Percentiles rank a stretch among this genome's conserved stretches.
Evolutionary conservation across 352 stramenopile genomes (phyloP).

Genomic region (Phytophthora cactorum): DNA sequence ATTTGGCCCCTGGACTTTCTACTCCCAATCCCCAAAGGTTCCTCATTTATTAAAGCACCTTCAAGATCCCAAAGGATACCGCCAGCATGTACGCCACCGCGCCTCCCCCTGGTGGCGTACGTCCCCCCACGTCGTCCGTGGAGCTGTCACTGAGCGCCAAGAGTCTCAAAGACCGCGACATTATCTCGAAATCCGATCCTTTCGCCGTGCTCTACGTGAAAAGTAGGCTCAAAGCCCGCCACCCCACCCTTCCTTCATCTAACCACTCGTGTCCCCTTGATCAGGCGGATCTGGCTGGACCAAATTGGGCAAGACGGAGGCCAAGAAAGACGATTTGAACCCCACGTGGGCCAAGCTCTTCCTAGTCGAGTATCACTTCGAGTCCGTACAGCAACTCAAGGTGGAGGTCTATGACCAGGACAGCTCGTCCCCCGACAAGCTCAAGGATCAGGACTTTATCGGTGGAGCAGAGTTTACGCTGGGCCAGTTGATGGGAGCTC

Average conservation of each 20-base stretch:
- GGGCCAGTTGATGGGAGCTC: constrained; percentile 80
- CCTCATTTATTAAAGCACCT: constrained; percentile 5
- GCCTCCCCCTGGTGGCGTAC: constrained; percentile 15
- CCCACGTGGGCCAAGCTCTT: constrained; percentile 85
- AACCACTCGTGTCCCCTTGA: neutral
- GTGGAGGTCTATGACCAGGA: constrained; percentile 91
- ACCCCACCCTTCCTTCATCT: neutral
- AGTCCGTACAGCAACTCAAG: constrained; percentile 83
- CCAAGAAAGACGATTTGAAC: constrained; percentile 76
- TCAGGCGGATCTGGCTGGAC: constrained; percentile 66
- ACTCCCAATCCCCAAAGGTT: constrained; percentile 1
- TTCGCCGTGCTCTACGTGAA: constrained; percentile 75
- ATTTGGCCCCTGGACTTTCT: constrained; percentile 7
- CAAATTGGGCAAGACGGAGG: constrained; percentile 79
- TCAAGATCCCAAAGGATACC: constrained; percentile 15
- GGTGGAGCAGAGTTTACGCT: constrained; percentile 78
- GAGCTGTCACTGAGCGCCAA: constrained; percentile 87
- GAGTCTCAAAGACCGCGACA: constrained; percentile 85
- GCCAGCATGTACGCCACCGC: constrained; percentile 28
- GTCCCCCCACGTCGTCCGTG: constrained; percentile 54
- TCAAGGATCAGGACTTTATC: constrained; percentile 80
- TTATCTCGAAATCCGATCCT: constrained; percentile 88
- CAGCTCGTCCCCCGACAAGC: constrained; percentile 55
- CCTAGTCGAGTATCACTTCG: constrained; percentile 85
- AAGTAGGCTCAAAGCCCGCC: constrained; percentile 21